Conservation (phyloP, 768 basidiomycete genomes). For the Tylopilus felleus region DNA sequence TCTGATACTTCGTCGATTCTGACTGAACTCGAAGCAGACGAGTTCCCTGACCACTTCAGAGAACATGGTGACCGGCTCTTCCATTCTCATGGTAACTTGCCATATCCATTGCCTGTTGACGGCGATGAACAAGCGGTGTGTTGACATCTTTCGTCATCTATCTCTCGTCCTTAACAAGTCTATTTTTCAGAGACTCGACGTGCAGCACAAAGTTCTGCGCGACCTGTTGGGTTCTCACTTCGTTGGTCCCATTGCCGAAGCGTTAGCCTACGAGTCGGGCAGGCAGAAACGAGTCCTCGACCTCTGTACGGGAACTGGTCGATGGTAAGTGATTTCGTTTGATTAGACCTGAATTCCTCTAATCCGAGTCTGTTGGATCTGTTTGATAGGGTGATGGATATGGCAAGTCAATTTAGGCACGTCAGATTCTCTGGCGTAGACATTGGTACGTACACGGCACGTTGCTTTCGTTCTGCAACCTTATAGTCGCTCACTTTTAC, state of each 20-base stretch:
- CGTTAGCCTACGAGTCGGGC: constrained; percentile 40
- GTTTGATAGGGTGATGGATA: constrained; percentile 63
- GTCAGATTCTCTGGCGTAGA: constrained; percentile 70
- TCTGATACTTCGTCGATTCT: constrained; percentile 44
- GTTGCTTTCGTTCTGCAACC: constrained; percentile 10
- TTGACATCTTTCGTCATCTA: constrained; percentile 2
- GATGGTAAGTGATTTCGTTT: constrained; percentile 49
- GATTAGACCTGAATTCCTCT: constrained; percentile 17
- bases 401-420: constrained; percentile 63
- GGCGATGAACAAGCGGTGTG: constrained; percentile 64
- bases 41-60: constrained; percentile 58
- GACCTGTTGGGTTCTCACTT: constrained; percentile 54
- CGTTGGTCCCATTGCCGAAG: constrained; percentile 55
- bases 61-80: constrained; percentile 62
- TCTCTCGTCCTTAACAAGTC: background rate
- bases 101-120: constrained; percentile 75
- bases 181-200: constrained; percentile 47
- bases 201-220: constrained; percentile 47
- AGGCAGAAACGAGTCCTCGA: constrained; percentile 59
- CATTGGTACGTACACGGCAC: constrained; percentile 52
- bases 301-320: constrained; percentile 72
- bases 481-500: constrained; percentile 7
- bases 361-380: constrained; percentile 10
- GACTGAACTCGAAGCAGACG: constrained; percentile 47
- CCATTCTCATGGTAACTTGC: constrained; percentile 58